Base-by-base conservation (phyloP, 1,284 basidiomycete genomes). In the Boletellus sp. region DNA sequence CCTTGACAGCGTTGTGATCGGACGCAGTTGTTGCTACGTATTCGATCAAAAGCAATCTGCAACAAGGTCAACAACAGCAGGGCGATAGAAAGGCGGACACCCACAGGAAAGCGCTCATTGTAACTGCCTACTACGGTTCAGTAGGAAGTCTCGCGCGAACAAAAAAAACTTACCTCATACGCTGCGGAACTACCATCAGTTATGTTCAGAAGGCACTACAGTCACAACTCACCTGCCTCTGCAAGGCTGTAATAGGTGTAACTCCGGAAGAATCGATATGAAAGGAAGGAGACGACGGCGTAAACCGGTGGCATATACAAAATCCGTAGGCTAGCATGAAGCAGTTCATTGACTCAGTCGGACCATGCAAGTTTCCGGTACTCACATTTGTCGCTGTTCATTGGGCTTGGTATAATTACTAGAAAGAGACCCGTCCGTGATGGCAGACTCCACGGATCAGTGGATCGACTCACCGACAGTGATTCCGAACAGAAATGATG, bases 261-360 rank as follows among this genome's bases (percentile, higher is more conserved):
- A 56, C 76, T 74, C 45, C 87, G 79, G 75, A 91, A 93, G 72
- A 74, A 94, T 5, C 92, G 81, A 62, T 91, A 95, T 21, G 89
- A 91, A 62, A 92, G 82, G 77, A 93, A 94, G 1, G 90, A 91
- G 52, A 94, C 83, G 62, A 94, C 73, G n/a, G 86, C 85, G 68
- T 90, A 93, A 44, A 91, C 75, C 3, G 82, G 79, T 4, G 88
- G 88, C 88, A 91, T 88, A 62, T 89, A 91, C 57, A 91, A 66
- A 51, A 91, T 82, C 54, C 89, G 82, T 30, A 90, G 69, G 30
- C 65, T 60, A 47, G 35, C 39, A 37, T 48, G n/a, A 40, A 40
- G 15, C 15, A 28, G 10, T 39, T 50, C 22, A 30, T 49, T 15
- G 33, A 39, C 40, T 13, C 6, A 8, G 44, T 40, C 41, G 19